Base-by-base conservation (phyloP, 2,329 filamentous ascomycete species). In the Lithohypha guttulata region DNA sequence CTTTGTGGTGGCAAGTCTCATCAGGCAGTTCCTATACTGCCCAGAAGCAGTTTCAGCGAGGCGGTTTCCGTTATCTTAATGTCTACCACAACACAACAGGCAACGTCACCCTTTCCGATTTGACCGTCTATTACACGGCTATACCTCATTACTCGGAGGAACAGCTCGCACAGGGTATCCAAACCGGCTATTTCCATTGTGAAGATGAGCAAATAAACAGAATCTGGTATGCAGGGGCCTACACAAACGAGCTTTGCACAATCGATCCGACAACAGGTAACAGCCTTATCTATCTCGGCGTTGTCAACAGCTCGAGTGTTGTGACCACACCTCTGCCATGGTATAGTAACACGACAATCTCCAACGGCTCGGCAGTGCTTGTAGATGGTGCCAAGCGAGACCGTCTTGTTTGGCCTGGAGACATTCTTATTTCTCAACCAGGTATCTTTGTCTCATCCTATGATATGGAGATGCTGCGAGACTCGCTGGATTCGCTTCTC, bases 371-470 rank as follows among this genome's bases (percentile, higher is more conserved):
- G 42, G 57, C 52, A 6, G 58, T 57, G 2, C 52, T 63, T 31
- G 57, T 59, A 3, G 62, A 64, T 43, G 60, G 60, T 3, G 60
- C 58, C 9, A 63, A 65, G 34, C 53, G 62, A 2, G 62, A 64
- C 42, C 53, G 60, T 2, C 55, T 61, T 1, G 68, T 78, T 2
- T 79, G 73, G 73, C 68, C 74, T 8, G 75, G 75, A 1, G 75
- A 79, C 50, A 72, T 78, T 61, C 65, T 65, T 3, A 71, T 76
- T 43, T 68, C 71, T 3, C 60, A 73, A 0, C 71, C 73, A 2
- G 65, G 61, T 21, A 64, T 73, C 9, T 65, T 70, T 7, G 66
- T 75, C 2, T 71, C 68, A 6, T 75, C 71, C 0, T 66, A 68
- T 19, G 70, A 75, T 47, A 55, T 73, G 34, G 59, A 65, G 14